These are phyloP conservation scores for Fusarium ramigenum DNA, from an alignment of 2,329 filamentous ascomycete species.

Conservation along the genomic window DNA sequence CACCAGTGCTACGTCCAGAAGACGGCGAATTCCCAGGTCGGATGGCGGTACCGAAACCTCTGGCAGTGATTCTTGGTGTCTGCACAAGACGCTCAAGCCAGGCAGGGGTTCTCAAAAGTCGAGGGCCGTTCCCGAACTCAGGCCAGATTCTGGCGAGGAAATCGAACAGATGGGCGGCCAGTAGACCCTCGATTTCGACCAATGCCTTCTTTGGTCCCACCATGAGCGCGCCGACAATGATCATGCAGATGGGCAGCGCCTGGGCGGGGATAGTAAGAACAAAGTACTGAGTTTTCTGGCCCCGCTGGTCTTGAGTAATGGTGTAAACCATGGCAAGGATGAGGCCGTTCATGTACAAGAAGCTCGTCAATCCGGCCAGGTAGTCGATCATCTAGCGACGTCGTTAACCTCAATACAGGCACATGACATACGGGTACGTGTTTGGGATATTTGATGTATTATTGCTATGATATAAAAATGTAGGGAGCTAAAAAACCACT, in stretches of 20 bases:
- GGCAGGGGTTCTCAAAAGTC: conserved; percentile 77
- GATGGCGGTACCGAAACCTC: conserved; percentile 65
- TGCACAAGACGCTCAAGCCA: conserved; percentile 76
- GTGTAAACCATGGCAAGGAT: conserved; percentile 86
- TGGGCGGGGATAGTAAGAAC: conserved; percentile 86
- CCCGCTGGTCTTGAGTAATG: conserved; percentile 84
- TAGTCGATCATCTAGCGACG: conserved; percentile 46
- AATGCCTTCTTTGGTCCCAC: conserved; percentile 63
- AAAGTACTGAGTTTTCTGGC: conserved; percentile 79
- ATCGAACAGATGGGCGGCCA: conserved; percentile 90
- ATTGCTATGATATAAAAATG: conserved; percentile 53
- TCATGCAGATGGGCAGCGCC: conserved; percentile 81
- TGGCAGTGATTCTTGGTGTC: conserved; percentile 43
- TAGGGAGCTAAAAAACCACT: conserved; percentile 70
- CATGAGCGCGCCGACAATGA: conserved; percentile 77
- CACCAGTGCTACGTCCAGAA: conserved; percentile 53
- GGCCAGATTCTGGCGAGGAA: conserved; percentile 91
- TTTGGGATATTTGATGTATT: conserved; percentile 27
- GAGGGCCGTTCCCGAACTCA: conserved; percentile 83
- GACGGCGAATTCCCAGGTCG: conserved; percentile 47
- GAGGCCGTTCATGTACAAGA: conserved; percentile 69
- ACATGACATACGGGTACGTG: conserved; percentile 12
- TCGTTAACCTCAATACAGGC: conserved; percentile 36
- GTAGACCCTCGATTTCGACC: conserved; percentile 77
- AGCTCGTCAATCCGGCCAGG: conserved; percentile 45